Evolutionary conservation across 495 filamentous ascomycete species (phyloP), one percentile per base, ranked within the genome.

Genomic region (Chaetomidium leptoderma): DNA sequence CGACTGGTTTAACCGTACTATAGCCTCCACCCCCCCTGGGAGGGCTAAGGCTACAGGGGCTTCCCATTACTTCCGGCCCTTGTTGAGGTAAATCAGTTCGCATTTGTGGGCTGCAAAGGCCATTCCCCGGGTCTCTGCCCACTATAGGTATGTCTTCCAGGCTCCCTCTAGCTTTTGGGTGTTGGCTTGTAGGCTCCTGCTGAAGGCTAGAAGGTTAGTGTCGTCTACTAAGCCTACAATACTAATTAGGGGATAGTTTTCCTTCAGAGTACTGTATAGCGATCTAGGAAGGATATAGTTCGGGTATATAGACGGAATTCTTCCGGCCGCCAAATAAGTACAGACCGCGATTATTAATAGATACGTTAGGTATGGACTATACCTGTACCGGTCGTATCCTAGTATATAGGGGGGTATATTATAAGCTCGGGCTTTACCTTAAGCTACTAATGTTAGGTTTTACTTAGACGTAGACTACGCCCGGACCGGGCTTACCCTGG

Each of bases 151-250:
- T 4, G 49, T 52, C 16, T 40, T 24, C 49, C 9, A 52, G 17
- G 49, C 49, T 6, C 13, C 17, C 35, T 52, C 33, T 7, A 40
- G 49, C 13, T 52, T 7, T 4, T 6, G 3, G 11, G 11, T 14
- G 14, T 51, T 37, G n/a, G 21, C 21, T 17, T 26, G 4, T 2
- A 10, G 11, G 32, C 3, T 9, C 30, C 21, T 49, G 1, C 46
- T 5, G 13, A 51, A 51, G 19, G 8, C 48, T 17, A 51, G 33
- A 9, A 39, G 48, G 48, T 51, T 51, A 2, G 48, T 51, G 11
- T 51, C 33, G 21, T 51, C 48, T 3, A 14, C 48, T 10, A 51
- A 51, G 32, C 48, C 48, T 17, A 39, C 48, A 37, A 51, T 36
- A 51, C 48, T 51, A 10, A 51, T 7, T 1, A 21, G 21, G 13